These are phyloP conservation scores for Calonectria hawksworthii DNA, from an alignment of 2,329 filamentous ascomycete genomes.

Conservation along the genomic window DNA sequence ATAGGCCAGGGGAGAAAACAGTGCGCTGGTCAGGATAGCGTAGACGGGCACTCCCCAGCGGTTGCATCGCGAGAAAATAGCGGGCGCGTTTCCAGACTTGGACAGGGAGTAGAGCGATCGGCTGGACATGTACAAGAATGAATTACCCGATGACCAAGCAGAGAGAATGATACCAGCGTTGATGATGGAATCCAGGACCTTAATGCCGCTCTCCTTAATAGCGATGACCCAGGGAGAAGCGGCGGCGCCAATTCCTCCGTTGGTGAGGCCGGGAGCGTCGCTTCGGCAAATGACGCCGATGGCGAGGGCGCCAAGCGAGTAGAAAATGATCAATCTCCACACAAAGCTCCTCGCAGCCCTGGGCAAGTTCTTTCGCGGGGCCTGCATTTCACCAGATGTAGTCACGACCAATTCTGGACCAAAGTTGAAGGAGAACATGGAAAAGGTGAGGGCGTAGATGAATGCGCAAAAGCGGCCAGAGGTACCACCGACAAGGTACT, in stretches of 20 bases:
- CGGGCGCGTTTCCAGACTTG: conserved; percentile 53
- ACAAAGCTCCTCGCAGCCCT: conserved; percentile 80
- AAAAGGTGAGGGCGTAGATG: conserved; percentile 73
- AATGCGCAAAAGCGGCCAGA: conserved; percentile 80
- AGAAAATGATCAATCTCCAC: conserved; percentile 79
- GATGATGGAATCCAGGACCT: conserved; percentile 59
- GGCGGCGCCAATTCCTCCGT: conserved; percentile 21
- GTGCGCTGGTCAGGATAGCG: conserved; percentile 19
- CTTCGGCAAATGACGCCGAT: conserved; percentile 66
- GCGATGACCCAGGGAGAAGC: conserved; percentile 68
- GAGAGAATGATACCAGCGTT: conserved; percentile 69
- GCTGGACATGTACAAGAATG: conserved; percentile 61
- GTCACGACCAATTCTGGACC: conserved; percentile 72
- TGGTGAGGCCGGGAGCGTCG: conserved; percentile 23
- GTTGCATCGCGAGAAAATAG: conserved; percentile 49
- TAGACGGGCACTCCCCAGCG: conserved; percentile 42
- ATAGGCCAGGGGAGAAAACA: conserved; percentile 73
- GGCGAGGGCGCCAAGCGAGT: conserved; percentile 77
- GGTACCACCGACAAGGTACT: conserved; percentile 69
- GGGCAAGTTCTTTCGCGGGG: conserved; percentile 76
- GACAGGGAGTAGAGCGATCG: conserved; percentile 61
- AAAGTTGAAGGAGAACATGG: conserved; percentile 70
- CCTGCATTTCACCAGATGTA: conserved; percentile 76
- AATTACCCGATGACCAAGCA: conserved; percentile 69
- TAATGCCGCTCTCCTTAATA: conserved; percentile 59